A percentile compares a stretch with the other conserved stretches of the same genome.
Evolutionary conservation across 768 basidiomycete genomes (phyloP).

Genomic region (Auriculariales sp.): DNA sequence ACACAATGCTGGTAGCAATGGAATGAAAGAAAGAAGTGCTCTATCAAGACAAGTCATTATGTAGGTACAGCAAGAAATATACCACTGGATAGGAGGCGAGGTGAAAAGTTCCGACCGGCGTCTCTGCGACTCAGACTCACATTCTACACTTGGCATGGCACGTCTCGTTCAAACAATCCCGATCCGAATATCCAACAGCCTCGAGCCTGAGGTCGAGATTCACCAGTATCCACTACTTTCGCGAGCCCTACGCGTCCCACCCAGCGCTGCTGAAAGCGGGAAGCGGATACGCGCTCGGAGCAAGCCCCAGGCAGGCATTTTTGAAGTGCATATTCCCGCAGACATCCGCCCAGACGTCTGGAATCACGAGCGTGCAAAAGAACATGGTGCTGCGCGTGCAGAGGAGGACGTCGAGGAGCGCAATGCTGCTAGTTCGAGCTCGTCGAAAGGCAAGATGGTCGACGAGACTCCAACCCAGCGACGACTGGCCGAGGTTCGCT

Average conservation of each 20-base stretch:
- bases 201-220: constrained; percentile 51
- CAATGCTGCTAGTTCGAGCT: constrained; percentile 9
- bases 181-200: constrained; percentile 50
- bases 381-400: constrained; percentile 45
- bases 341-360: constrained; percentile 71
- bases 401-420: constrained; percentile 74
- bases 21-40: too few species aligned
- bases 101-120: too few species aligned
- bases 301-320: constrained; percentile 43
- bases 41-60: too few species aligned
- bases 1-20: too few species aligned
- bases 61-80: too few species aligned
- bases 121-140: too few species aligned
- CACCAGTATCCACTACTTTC: constrained; percentile 72
- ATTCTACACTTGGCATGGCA: too few species aligned
- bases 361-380: constrained; percentile 55
- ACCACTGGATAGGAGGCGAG: too few species aligned
- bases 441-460: constrained; percentile 30
- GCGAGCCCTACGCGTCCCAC: constrained; percentile 61
- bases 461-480: constrained; percentile 24
- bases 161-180: constrained; percentile 42
- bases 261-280: constrained; percentile 55
- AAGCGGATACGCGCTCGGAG: constrained; percentile 64
- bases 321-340: constrained; percentile 73
- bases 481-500: constrained; percentile 51